Percentiles rank a stretch among this genome's conserved stretches.
Evolutionary conservation across 106 monocot species (phyloP).

Genomic region (Acorus calamus): DNA sequence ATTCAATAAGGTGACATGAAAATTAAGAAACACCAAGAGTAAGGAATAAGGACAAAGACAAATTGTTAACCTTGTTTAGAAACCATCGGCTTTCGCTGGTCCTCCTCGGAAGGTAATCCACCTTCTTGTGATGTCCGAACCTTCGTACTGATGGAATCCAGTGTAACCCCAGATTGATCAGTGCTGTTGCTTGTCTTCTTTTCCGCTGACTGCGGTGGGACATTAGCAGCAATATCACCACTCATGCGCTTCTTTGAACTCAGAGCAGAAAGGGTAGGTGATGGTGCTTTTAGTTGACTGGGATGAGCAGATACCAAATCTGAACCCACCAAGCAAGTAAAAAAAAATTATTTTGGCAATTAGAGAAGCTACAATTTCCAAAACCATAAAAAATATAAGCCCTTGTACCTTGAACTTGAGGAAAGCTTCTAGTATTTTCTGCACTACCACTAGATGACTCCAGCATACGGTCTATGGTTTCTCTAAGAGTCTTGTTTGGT

Average conservation of each 20-base stretch:
- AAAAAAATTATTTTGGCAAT: background rate
- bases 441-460: constrained; percentile 75
- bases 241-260: constrained; percentile 18
- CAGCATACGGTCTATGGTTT: constrained; percentile 74
- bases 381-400: background rate
- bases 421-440: constrained; percentile 80
- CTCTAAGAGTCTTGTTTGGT: constrained; percentile 89
- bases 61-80: constrained; percentile 38
- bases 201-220: constrained; percentile 8
- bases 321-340: constrained; percentile 4
- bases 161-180: constrained; percentile 26
- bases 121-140: constrained; percentile 35
- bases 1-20: no score
- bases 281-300: constrained; percentile 29
- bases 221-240: background rate
- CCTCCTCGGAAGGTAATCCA: constrained; percentile 44
- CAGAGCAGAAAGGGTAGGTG: constrained; percentile 51
- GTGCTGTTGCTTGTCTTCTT: constrained; percentile 22
- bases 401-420: constrained; percentile 61
- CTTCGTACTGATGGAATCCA: constrained; percentile 37
- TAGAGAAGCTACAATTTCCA: background rate
- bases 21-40: no score
- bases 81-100: constrained; percentile 39
- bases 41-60: background rate
- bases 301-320: constrained; percentile 64